These are phyloP conservation scores for Odonthalia washingtoniensis DNA, from an alignment of 31 red algal species.

Conservation along the genomic window DNA sequence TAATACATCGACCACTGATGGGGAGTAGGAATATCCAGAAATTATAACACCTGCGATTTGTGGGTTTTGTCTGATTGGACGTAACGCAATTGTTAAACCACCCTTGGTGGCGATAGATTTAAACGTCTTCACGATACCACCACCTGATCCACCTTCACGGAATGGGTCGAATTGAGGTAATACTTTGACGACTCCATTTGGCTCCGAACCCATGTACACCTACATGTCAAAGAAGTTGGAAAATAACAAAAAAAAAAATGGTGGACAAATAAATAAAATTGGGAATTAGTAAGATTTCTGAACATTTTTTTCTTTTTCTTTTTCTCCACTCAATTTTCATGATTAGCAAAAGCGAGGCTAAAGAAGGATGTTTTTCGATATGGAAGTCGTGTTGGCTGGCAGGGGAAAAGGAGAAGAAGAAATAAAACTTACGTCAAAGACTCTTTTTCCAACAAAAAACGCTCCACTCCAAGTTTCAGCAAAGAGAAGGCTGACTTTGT, in stretches of 20 bases:
- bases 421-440: conserved; percentile 76
- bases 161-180: conserved; percentile 68
- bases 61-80: conserved; percentile 83
- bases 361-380: no score
- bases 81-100: conserved; percentile 68
- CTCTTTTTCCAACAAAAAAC: conserved; percentile 58
- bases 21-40: conserved; percentile 57
- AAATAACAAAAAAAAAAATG: conserved; percentile 10
- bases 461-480: conserved; percentile 88
- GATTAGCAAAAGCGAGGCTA: no score
- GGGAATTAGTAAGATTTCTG: background rate
- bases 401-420: background rate
- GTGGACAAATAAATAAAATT: background rate
- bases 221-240: conserved; percentile 17
- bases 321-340: background rate
- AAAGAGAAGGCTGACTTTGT: conserved; percentile 75
- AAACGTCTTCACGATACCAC: conserved; percentile 63
- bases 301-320: background rate
- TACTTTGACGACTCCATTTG: conserved; percentile 70
- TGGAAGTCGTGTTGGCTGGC: no score
- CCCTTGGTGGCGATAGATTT: conserved; percentile 57
- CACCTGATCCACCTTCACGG: conserved; percentile 50
- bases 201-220: conserved; percentile 80
- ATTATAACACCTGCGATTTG: conserved; percentile 87
- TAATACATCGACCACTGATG: conserved; percentile 58